Evolutionary conservation across 2,329 filamentous ascomycete species (phyloP), one percentile per base, ranked within the genome.

Genomic region (Alternaria conjuncta): DNA sequence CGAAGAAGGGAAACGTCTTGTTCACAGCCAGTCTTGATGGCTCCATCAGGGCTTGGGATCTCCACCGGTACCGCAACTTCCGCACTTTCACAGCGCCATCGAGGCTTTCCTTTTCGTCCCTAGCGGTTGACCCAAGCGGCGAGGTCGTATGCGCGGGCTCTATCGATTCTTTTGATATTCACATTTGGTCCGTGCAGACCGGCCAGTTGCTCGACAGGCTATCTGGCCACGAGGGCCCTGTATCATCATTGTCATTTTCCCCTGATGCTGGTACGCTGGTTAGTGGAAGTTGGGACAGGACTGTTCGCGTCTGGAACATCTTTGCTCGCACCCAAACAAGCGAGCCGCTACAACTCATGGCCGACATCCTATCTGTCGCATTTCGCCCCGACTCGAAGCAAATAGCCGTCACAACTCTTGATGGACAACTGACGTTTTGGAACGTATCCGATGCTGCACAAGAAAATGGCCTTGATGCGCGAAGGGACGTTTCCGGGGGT

Each of bases 161-260:
- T 2, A 86, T 97, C 15, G 96, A 99, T 79, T 97, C 94, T 5
- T 98, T 97, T 70, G 95, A 98, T 75, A 93, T 99, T 55, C 94
- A 99, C 81, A 92, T 99, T 66, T 99, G 96, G 96, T 97, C 93
- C 6, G 96, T 99, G 5, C 96, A 99, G 78, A 99, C 95, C 1
- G 96, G 96, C 3, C 96, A 99, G 79, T 85, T 99, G 18, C 88
- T 99, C 6, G 96, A 99, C 78, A 91, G 91, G 69, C 85, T 99
- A 23, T 88, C 94, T 7, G 96, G 96, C 1, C 96, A 99, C 71
- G 95, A 99, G 82, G 96, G 95, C 0, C 96, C 96, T 0, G 91
- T 99, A 2, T 96, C 94, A 6, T 90, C 92, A 3, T 83, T 99
- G 25, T 89, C 93, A 3, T 99, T 99, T 76, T 90, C 95, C 2